A percentile compares a stretch with the other conserved stretches of the same genome.
Conservation (phyloP, 106 monocot species). For the Dendrobium huoshanense region DNA sequence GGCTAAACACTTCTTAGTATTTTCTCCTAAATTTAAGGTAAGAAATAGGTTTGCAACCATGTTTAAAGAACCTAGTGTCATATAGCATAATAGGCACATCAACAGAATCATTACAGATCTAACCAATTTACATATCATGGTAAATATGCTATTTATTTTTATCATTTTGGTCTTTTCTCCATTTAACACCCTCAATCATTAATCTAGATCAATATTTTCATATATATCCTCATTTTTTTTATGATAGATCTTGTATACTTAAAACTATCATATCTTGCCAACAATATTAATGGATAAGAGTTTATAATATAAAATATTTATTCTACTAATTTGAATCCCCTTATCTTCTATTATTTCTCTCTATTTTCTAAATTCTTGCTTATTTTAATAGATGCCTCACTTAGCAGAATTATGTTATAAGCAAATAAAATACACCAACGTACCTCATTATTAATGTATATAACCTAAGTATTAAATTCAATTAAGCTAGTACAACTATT, state of each 20-base stretch:
- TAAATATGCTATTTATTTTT: not conserved
- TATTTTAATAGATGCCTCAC: too few species aligned
- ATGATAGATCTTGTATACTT: not conserved
- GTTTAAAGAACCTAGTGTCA: not conserved
- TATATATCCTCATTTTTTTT: not conserved
- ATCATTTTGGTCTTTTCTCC: too few species aligned
- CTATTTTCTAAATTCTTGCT: too few species aligned
- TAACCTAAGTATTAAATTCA: too few species aligned
- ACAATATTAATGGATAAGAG: not conserved
- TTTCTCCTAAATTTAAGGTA: not conserved
- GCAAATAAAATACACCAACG: too few species aligned
- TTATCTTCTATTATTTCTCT: too few species aligned
- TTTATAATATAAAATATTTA: not conserved
- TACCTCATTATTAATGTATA: too few species aligned
- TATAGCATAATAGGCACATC: not conserved
- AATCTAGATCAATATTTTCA: not conserved
- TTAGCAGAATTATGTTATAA: too few species aligned
- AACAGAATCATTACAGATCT: not conserved
- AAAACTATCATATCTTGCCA: not conserved
- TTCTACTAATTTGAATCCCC: not conserved
- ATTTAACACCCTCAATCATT: not conserved
- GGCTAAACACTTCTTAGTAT: not conserved
- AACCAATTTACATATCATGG: not conserved
- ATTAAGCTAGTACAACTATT: too few species aligned
- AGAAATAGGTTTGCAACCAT: not conserved